Conservation (phyloP, 805 yeast species). For the Lipomyces sp. region DNA sequence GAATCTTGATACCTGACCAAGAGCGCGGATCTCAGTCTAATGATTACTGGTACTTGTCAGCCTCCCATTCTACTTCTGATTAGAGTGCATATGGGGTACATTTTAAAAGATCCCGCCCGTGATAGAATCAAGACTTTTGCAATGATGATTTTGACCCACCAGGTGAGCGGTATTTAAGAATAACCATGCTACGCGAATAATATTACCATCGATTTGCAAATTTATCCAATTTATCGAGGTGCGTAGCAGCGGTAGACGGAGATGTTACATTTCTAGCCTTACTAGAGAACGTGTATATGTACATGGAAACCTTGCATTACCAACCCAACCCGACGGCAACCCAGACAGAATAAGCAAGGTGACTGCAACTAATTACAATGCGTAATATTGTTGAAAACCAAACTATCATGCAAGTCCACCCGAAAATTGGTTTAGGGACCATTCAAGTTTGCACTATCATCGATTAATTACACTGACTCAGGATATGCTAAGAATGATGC, state of each 20-base stretch:
- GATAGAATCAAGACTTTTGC: too few relatives aligned
- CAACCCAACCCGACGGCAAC: not conserved
- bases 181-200: too few relatives aligned
- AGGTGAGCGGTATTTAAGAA: too few relatives aligned
- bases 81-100: too few relatives aligned
- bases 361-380: not conserved
- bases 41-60: too few relatives aligned
- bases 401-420: not conserved
- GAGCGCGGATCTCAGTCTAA: too few relatives aligned
- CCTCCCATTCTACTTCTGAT: too few relatives aligned
- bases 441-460: conserved; percentile 8
- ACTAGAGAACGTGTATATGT: not conserved
- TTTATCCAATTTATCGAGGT: not conserved
- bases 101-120: too few relatives aligned
- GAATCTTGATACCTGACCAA: too few relatives aligned
- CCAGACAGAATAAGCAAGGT: not conserved
- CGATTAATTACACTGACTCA: not conserved
- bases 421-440: not conserved
- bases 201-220: too few relatives aligned
- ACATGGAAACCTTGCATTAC: not conserved
- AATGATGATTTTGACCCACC: too few relatives aligned
- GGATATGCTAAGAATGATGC: not conserved
- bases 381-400: not conserved
- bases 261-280: not conserved
- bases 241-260: not conserved